These are phyloP conservation scores for Nemania bipapillata DNA, from an alignment of 2,329 filamentous ascomycete species.

Conservation along the genomic window DNA sequence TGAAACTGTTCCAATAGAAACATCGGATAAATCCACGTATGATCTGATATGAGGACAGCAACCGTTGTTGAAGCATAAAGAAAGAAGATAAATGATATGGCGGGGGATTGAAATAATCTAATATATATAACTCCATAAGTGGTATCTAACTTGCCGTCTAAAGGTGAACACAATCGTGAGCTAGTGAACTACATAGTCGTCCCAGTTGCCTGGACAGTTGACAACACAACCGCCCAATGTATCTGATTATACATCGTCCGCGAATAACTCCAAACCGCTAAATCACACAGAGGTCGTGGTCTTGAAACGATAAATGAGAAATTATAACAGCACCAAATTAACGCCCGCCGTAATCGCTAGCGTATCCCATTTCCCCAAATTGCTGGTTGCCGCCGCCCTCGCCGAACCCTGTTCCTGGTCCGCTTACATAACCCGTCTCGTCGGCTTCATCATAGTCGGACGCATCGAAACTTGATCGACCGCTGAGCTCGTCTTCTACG, in stretches of 20 bases:
- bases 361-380: constrained; percentile 65
- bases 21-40: not conserved
- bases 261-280: constrained; percentile 22
- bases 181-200: constrained; percentile 20
- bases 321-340: constrained; percentile 35
- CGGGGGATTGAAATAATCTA: constrained; percentile 18
- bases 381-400: constrained; percentile 67
- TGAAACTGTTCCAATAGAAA: not conserved
- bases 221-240: constrained; percentile 18
- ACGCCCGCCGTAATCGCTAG: constrained; percentile 64
- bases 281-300: constrained; percentile 19
- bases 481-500: constrained; percentile 81
- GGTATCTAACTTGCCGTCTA: constrained; percentile 52
- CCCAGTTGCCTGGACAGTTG: constrained; percentile 1
- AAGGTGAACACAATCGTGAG: constrained; percentile 19
- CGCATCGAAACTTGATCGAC: constrained; percentile 82
- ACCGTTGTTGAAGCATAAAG: too few relatives aligned
- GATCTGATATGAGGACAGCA: not conserved
- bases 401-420: constrained; percentile 69
- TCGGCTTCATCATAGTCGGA: constrained; percentile 81
- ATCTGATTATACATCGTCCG: constrained; percentile 19
- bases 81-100: not conserved
- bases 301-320: constrained; percentile 1
- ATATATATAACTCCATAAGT: constrained; percentile 42
- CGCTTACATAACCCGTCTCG: constrained; percentile 73